A percentile compares a stretch with the other conserved stretches of the same genome.
Evolutionary conservation across 2,329 filamentous ascomycete genomes (phyloP).

Genomic region (Bipolaris gigantea): DNA sequence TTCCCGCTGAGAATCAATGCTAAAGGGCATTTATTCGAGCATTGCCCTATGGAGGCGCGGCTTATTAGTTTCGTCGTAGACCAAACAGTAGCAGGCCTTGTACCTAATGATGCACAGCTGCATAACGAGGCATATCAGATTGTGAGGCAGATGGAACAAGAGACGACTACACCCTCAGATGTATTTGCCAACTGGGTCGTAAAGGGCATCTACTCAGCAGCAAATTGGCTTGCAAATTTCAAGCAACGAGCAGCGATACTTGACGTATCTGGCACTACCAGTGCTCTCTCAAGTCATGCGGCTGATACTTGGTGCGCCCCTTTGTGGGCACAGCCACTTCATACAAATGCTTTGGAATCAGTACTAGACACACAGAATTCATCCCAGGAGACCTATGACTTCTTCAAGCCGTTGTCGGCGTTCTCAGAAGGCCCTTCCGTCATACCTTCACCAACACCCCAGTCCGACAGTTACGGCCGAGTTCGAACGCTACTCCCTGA

Average conservation of each 20-base stretch:
- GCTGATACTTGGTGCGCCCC: not conserved
- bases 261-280: not conserved
- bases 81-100: slow-evolving; percentile 2
- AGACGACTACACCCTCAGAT: slow-evolving; percentile 24
- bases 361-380: not conserved
- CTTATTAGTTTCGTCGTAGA: slow-evolving; percentile 21
- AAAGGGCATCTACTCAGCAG: slow-evolving; percentile 21
- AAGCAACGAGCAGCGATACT: slow-evolving; percentile 15
- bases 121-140: slow-evolving; percentile 29
- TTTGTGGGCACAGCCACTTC: not conserved
- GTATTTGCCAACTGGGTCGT: slow-evolving; percentile 30
- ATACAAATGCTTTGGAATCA: not conserved
- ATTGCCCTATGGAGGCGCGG: slow-evolving; percentile 26
- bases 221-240: slow-evolving; percentile 17
- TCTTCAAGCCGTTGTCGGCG: not conserved
- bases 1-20: slow-evolving; percentile 16
- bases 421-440: not conserved
- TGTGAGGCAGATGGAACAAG: slow-evolving; percentile 25
- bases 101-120: slow-evolving; percentile 15
- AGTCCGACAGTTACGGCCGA: slow-evolving; percentile 8
- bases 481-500: slow-evolving; percentile 12
- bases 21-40: slow-evolving; percentile 26
- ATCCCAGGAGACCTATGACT: not conserved
- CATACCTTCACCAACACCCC: not conserved
- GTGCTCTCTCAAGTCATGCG: not conserved